Evolutionary conservation across 2,329 filamentous ascomycete species (phyloP).

Genomic region (Raffaelea deltoideospora): DNA sequence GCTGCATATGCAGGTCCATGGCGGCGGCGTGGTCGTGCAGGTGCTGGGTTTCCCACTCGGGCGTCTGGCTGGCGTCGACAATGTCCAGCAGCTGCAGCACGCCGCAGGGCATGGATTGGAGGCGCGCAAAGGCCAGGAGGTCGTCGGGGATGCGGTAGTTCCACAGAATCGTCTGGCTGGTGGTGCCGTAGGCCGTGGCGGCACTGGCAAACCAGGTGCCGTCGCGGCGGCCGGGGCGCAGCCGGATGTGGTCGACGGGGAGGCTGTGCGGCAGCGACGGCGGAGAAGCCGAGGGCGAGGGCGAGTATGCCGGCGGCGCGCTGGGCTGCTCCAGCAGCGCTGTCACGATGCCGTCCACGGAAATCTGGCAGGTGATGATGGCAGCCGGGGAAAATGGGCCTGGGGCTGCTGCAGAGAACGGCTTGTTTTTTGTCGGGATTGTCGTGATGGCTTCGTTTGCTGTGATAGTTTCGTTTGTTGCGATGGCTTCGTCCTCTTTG

Average conservation of each 20-base stretch:
- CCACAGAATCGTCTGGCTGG: constrained; percentile 41
- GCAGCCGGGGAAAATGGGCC: too few species aligned
- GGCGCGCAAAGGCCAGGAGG: constrained; percentile 32
- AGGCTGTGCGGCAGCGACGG: too few species aligned
- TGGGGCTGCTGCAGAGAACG: too few species aligned
- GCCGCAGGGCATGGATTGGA: constrained; percentile 41
- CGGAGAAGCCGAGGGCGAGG: constrained; percentile 11
- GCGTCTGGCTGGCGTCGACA: constrained; percentile 34
- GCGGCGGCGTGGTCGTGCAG: constrained; percentile 19
- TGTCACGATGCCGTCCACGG: constrained; percentile 27
- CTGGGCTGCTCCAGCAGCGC: constrained; percentile 25
- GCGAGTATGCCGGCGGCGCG: constrained; percentile 3
- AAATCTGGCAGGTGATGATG: constrained; percentile 33
- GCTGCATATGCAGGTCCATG: constrained; percentile 20
- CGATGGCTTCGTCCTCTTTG: too few species aligned
- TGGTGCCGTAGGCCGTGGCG: constrained; percentile 38
- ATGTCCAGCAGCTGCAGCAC: constrained; percentile 38
- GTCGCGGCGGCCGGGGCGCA: constrained; percentile 15
- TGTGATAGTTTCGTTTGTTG: too few species aligned
- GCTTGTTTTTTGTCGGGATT: too few species aligned
- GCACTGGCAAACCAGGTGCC: constrained; percentile 43
- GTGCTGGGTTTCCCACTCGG: constrained; percentile 34
- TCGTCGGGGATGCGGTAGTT: constrained; percentile 41
- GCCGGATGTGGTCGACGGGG: constrained; percentile 31
- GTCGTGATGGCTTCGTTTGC: too few species aligned